Base-by-base conservation (phyloP, 2,329 filamentous ascomycete species). In the Raffaelea ambrosiae region DNA sequence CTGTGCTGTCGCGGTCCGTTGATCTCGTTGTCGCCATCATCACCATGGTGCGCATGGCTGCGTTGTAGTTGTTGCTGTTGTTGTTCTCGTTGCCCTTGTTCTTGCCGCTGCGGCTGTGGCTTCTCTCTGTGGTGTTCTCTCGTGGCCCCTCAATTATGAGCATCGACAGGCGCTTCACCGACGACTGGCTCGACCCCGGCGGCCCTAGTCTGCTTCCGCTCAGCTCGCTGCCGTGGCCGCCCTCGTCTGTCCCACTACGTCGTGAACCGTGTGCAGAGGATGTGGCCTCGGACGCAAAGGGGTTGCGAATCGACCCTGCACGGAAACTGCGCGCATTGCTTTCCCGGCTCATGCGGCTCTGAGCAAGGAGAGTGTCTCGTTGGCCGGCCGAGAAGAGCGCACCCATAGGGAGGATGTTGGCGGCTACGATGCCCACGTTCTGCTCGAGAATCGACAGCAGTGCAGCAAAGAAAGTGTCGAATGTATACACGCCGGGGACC, bases 381-480 rank as follows among this genome's bases (percentile, higher is more conserved):
- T 53, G 44, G 18, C 26, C 23, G 2, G 48, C 44, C 39, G 56
- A 56, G 52, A 61, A 63, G 26, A 66, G 55, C 3, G 63, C 54
- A 3, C 62, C 58, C 22, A 66, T 55, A 21, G 62, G 60, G 1
- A 68, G 54, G 13, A 66, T 54, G 51, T 68, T 68, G 35, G 65
- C 61, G 9, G 64, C 58, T 10, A 65, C 51, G 22, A 68, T 62
- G 48, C 61, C 59, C n/a, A 66, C 43, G 54, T 66, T 69, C 47
- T 65, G 61, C 45, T 66, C 61, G 11, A 67, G 55, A 5, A 64
- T 57, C 14, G 60, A 58, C 31, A 68, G 55, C 26, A 66, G 55
- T 8, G 58, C 63, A 14, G 58, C 57, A 48, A 57, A 54, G 43
- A 66, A 62, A 7, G 59, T 54, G 43, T 60, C 55, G 39, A 57